Evolutionary conservation across 2,329 filamentous ascomycete genomes (phyloP).

Genomic region (Alternaria solani): DNA sequence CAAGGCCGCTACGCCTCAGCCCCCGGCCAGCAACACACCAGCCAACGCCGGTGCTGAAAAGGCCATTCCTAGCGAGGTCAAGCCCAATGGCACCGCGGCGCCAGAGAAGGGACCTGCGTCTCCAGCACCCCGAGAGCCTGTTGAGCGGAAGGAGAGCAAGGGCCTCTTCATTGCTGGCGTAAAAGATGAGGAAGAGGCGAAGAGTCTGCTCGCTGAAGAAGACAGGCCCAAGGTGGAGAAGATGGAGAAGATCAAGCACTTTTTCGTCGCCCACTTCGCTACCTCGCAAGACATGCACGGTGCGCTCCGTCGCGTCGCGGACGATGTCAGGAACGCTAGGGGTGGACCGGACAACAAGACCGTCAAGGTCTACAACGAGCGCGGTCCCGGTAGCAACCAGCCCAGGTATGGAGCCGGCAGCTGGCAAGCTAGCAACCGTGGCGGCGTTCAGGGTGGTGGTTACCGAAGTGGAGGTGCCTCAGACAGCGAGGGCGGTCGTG

Average conservation of each 20-base stretch:
- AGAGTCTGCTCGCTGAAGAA: slow-evolving; percentile 81
- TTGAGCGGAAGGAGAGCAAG: slow-evolving; percentile 70
- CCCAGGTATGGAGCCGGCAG: slow-evolving; percentile 61
- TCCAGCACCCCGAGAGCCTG: slow-evolving; percentile 60
- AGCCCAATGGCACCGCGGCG: slow-evolving; percentile 60
- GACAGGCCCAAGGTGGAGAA: slow-evolving; percentile 79
- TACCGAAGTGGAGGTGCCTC: slow-evolving; percentile 85
- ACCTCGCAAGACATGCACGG: slow-evolving; percentile 80
- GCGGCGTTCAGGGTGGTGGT: slow-evolving; percentile 71
- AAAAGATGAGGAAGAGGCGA: slow-evolving; percentile 81
- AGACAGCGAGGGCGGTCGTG: slow-evolving; percentile 74
- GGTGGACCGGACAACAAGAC: slow-evolving; percentile 80
- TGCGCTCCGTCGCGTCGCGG: slow-evolving; percentile 76
- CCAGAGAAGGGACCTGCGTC: slow-evolving; percentile 50
- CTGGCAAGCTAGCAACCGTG: slow-evolving; percentile 70
- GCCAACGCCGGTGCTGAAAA: slow-evolving; percentile 51
- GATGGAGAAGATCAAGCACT: slow-evolving; percentile 74
- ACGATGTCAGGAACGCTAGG: slow-evolving; percentile 77
- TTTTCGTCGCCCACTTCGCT: slow-evolving; percentile 88
- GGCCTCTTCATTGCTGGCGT: slow-evolving; percentile 92
- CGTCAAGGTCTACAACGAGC: slow-evolving; percentile 82
- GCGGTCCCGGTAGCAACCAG: slow-evolving; percentile 56
- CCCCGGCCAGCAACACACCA: slow-evolving; percentile 43
- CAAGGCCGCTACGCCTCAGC: slow-evolving; percentile 61
- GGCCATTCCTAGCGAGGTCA: slow-evolving; percentile 52